phyloP scores from a whole-genome alignment of 306 rosid genomes.

The Nissolia schottii region DNA sequence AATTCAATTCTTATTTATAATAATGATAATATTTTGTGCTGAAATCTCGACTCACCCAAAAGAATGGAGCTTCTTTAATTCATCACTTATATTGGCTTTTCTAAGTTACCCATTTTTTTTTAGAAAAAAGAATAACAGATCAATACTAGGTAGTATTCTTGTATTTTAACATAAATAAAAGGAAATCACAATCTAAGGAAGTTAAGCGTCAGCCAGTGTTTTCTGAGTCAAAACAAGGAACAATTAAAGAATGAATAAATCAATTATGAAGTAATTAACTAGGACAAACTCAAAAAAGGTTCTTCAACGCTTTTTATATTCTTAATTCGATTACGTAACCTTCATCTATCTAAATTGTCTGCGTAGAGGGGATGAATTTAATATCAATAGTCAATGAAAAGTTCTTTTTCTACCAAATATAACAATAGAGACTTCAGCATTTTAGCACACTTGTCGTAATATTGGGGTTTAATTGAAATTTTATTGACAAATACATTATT shows the following conservation, averaged over 20 bases:
- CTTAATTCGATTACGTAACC: background rate
- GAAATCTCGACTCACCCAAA: too few relatives aligned
- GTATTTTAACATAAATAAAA: background rate
- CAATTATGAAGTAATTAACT: background rate
- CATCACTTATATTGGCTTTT: background rate
- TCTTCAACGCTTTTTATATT: background rate
- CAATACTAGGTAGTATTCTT: background rate
- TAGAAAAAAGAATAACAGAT: background rate
- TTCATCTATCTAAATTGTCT: background rate
- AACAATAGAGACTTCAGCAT: background rate
- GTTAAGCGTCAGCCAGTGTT: background rate
- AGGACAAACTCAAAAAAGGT: background rate
- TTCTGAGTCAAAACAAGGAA: background rate
- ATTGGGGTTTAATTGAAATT: background rate
- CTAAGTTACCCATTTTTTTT: background rate
- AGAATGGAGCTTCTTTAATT: too few relatives aligned
- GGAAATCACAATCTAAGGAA: background rate
- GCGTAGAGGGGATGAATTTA: background rate
- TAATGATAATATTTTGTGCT: too few relatives aligned
- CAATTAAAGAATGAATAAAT: background rate
- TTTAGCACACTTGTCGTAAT: background rate
- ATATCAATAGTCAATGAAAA: background rate
- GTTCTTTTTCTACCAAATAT: background rate
- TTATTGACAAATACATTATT: too few relatives aligned
- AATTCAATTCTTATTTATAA: too few relatives aligned